Conservation (phyloP, 805 yeast genomes). For the Tetrapisispora taiwanensis region DNA sequence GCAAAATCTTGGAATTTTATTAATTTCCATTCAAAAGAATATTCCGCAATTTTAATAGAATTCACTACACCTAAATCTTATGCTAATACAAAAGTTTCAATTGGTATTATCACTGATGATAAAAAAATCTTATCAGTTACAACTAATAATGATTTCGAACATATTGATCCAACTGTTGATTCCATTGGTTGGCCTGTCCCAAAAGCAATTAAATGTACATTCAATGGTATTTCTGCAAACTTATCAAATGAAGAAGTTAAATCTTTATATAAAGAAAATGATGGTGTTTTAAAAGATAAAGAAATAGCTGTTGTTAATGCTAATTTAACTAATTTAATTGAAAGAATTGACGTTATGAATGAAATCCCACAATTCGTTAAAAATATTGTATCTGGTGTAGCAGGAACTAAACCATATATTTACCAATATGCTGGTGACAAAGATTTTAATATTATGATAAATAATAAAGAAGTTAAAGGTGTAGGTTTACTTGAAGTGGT, state of each 20-base stretch:
- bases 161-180: constrained; percentile 47
- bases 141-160: constrained; percentile 53
- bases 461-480: constrained; percentile 16
- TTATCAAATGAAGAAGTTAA: constrained; percentile 22
- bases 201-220: constrained; percentile 47
- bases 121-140: constrained; percentile 57
- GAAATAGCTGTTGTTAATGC: constrained; percentile 50
- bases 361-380: constrained; percentile 93
- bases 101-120: constrained; percentile 63
- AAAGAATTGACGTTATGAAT: constrained; percentile 95
- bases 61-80: constrained; percentile 90
- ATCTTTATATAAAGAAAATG: constrained; percentile 33
- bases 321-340: constrained; percentile 51
- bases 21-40: constrained; percentile 69
- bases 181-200: constrained; percentile 93
- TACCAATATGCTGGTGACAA: constrained; percentile 72
- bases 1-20: constrained; percentile 95
- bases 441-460: constrained; percentile 17
- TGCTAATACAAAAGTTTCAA: constrained; percentile 66
- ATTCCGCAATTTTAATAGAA: constrained; percentile 82
- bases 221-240: constrained; percentile 40
- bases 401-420: constrained; percentile 94
- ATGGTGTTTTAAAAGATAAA: constrained; percentile 33
- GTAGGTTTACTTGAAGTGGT: constrained; percentile 28
- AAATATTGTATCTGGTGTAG: constrained; percentile 85